These are phyloP conservation scores for Plasmodium fragile DNA, from an alignment of 169 alveolate genomes.

Conservation along the genomic window DNA sequence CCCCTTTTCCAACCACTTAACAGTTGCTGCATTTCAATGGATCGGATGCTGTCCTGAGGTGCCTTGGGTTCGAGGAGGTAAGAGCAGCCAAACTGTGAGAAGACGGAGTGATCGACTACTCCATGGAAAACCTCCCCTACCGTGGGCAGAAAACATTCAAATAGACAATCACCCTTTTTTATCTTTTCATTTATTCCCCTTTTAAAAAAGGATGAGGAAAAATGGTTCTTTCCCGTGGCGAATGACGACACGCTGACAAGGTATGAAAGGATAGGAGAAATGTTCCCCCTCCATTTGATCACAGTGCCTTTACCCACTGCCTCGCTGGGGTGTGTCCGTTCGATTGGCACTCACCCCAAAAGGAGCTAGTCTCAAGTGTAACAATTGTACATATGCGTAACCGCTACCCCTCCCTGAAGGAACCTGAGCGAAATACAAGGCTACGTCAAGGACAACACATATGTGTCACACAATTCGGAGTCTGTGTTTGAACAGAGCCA, in stretches of 20 bases:
- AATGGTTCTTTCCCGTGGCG: conserved; percentile 65
- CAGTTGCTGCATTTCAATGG: conserved; percentile 41
- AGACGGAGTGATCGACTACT: not conserved
- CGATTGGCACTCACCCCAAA: not conserved
- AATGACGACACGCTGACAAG: conserved; percentile 28
- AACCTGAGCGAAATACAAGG: conserved; percentile 35
- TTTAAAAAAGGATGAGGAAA: conserved; percentile 48
- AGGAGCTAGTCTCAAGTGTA: not conserved
- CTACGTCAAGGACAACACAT: conserved; percentile 5
- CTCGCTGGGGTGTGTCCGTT: not conserved
- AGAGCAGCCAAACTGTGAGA: not conserved
- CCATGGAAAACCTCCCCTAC: not conserved
- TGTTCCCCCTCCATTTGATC: not conserved
- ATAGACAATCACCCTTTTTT: not conserved
- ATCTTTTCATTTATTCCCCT: not conserved
- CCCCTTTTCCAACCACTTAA: not conserved
- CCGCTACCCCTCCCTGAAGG: not conserved
- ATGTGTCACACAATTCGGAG: conserved; percentile 16
- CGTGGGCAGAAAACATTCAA: not conserved
- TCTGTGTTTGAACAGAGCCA: conserved; percentile 4
- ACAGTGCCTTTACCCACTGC: not conserved
- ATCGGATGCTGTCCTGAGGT: conserved; percentile 28
- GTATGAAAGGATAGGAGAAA: not conserved
- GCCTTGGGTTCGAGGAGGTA: conserved; percentile 68
- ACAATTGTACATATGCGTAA: not conserved